Evolutionary conservation across 163 green algal genomes (phyloP).

Genomic region (Scenedesmus sp.): DNA sequence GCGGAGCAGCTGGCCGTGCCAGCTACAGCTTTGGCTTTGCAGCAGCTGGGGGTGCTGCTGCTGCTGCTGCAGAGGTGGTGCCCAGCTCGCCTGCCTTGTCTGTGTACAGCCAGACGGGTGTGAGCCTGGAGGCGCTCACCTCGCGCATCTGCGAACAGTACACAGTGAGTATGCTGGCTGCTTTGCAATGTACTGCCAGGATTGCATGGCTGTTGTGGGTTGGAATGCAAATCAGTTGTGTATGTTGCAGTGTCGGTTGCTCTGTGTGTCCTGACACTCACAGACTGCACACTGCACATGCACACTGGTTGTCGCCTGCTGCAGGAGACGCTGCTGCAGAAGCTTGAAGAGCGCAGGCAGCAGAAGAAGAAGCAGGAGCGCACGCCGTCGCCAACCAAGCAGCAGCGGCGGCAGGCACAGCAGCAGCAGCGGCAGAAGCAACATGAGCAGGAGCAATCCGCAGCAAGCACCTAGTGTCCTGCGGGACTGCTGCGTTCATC

Average conservation of each 20-base stretch:
- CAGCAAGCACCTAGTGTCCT: neutral
- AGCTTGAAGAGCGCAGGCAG: neutral
- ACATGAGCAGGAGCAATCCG: neutral
- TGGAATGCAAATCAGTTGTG: neutral
- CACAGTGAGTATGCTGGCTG: constrained; percentile 18
- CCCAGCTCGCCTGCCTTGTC: constrained; percentile 25
- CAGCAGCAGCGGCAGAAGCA: constrained; percentile 8
- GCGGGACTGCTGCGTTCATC: neutral
- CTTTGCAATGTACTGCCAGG: neutral
- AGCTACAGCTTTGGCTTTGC: neutral
- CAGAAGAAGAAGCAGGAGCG: constrained; percentile 37
- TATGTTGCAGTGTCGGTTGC: neutral
- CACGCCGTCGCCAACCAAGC: neutral
- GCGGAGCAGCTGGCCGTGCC: neutral
- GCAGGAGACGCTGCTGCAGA: constrained; percentile 44
- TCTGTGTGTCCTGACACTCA: neutral
- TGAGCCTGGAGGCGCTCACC: constrained; percentile 22
- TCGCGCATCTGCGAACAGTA: constrained; percentile 42
- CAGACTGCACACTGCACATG: neutral
- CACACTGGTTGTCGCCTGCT: neutral
- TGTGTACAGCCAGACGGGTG: constrained; percentile 5
- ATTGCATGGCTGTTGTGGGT: neutral
- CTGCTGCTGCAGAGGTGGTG: neutral
- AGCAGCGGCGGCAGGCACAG: neutral
- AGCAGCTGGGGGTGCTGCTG: neutral